These are phyloP conservation scores for Tausonia pullulans DNA, from an alignment of 1,284 basidiomycete species.

Conservation along the genomic window DNA sequence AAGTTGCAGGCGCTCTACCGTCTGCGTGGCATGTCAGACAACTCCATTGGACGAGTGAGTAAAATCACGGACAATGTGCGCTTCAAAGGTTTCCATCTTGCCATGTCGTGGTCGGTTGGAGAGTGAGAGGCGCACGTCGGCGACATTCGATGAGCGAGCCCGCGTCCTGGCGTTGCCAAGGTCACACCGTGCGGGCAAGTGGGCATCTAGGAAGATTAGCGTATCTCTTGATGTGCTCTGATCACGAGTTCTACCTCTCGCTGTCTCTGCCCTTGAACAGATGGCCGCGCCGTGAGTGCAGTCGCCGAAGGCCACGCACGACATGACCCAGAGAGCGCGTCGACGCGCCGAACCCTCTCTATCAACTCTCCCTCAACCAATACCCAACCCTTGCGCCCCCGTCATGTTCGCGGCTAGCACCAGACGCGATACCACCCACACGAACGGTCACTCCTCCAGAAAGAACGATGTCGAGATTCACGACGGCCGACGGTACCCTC, in stretches of 20 bases:
- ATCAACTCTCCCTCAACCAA: background rate
- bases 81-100: background rate
- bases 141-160: too few species aligned
- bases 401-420: background rate
- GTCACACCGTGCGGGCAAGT: background rate
- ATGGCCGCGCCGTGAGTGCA: background rate
- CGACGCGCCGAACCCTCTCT: background rate
- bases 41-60: background rate
- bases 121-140: too few species aligned
- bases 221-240: too few species aligned
- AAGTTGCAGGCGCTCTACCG: background rate
- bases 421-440: background rate
- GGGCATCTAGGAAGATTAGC: too few species aligned
- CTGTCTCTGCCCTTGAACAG: too few species aligned
- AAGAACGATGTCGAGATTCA: background rate
- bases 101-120: background rate
- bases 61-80: background rate
- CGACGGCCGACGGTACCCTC: conserved; percentile 41
- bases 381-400: background rate
- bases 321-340: background rate
- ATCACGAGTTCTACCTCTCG: too few species aligned
- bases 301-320: background rate
- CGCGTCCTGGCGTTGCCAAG: background rate
- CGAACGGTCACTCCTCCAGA: background rate
- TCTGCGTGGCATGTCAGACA: background rate